Base-by-base conservation (phyloP, 345 rosid genomes). In the Citrus sp. region DNA sequence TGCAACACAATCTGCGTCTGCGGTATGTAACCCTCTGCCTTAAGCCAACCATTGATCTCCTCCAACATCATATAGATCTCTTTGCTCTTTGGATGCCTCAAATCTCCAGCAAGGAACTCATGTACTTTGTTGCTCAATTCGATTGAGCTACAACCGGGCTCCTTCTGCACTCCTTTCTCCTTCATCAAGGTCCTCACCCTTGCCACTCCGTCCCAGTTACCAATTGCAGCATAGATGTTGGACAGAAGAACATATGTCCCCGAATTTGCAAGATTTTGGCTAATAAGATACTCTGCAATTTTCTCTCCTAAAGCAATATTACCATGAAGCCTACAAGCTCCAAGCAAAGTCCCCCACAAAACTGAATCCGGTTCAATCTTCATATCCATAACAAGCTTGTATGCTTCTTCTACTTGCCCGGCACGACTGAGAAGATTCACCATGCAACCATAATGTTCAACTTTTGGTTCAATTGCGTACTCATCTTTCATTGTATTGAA, bases 361-460 rank as follows among this genome's bases (percentile, higher is more conserved):
- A 91, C 83, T 1, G 85, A 85, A 85, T 92, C 97, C 0, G 91
- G 85, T 19, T 87, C 87, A 9, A 86, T 67, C 56, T 74, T 80
- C 92, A 94, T 89, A 73, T 81, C 80, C 69, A 72, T 82, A 3
- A 89, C 81, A 64, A 87, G 82, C 34, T 85, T 77, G 32, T 87
- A 88, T 1, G 92, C 97, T 60, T 77, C 91, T 27, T 89, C 90
- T 30, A 92, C 51, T 72, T 67, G 80, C 59, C 96, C 97, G 1
- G 91, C 87, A 12, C 92, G 94, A 28, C 93, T 90, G 1, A 91
- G 90, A 25, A 94, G 86, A 82, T 89, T 90, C 5, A 90, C 92
- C 88, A 91, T 82, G 59, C 94, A 92, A 70, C 98, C 97, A 19
- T 92, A 92, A 79, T 94, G 98, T 78, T 92, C 97, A 3, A 92